Evolutionary conservation across 225 moss, liverwort and hornwort species (phyloP), one percentile per base, ranked within the genome.

Genomic region (Climacium dendroides): DNA sequence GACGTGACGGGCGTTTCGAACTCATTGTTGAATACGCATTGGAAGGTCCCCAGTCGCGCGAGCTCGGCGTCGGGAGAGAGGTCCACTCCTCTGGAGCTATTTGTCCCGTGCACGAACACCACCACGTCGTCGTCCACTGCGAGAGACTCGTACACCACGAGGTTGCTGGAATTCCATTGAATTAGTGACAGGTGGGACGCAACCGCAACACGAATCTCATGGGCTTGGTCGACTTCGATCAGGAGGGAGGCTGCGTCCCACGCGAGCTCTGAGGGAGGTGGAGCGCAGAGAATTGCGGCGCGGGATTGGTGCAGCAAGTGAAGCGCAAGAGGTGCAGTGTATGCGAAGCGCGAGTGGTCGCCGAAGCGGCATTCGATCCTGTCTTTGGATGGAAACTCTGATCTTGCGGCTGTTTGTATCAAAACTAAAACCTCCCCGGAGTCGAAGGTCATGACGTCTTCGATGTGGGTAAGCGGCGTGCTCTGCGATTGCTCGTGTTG

Each of bases 71-170:
- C 60, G 8, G 92, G 83, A 6, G 90, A 82, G 7, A 72, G 34
- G 12, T 91, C 79, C 29, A 83, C 39, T 43, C 61, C 80, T 23
- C 19, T 71, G 41, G 85, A 89, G 65, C 59, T 53, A 15, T 81
- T 81, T 11, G 89, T 67, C 50, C 96, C 95, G 53, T 96, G 97
- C 6, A 89, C 95, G 57, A 97, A 96, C 16, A 98, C 74, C 26
- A 96, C 85, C 52, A 98, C 93, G 70, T 97, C 97, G 32, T 87
- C 87, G 8, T 90, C 89, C 12, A 89, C 94, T 30, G 89, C n/a
- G 47, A 93, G 84, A 45, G 93, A 86, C 10, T 92, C 91, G 65
- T 98, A 98, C 48, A 95, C 96, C 39, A 98, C 86, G 22, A 70
- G 66, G 28, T 87, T 89, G 58, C 80, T 89, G 41, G 81, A 26